phyloP scores from a whole-genome alignment of 805 yeast genomes.

The Candida succiphila region DNA sequence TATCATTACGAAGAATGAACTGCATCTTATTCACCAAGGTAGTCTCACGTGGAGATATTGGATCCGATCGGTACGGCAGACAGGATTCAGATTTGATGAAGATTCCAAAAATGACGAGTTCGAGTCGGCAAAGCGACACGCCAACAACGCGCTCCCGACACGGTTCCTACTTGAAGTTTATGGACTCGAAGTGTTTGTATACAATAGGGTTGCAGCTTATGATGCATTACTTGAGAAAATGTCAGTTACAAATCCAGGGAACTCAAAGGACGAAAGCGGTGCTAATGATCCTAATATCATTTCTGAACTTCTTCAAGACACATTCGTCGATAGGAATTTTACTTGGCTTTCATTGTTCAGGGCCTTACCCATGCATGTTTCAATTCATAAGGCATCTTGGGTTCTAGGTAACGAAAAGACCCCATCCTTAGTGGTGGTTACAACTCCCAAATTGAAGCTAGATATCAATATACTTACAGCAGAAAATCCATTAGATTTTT shows the following conservation, averaged over 20 bases:
- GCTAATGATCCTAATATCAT: background rate
- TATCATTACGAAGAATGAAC: slow-evolving; percentile 62
- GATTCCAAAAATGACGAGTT: slow-evolving; percentile 14
- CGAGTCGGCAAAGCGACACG: slow-evolving; percentile 12
- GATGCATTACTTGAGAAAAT: slow-evolving; percentile 27
- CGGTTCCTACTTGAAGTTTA: slow-evolving; percentile 49
- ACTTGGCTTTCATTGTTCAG: slow-evolving; percentile 12
- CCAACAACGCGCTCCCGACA: slow-evolving; percentile 43
- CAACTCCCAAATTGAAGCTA: slow-evolving; percentile 47
- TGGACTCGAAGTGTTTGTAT: slow-evolving; percentile 78
- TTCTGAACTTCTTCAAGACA: background rate
- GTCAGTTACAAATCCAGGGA: background rate
- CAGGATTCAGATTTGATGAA: slow-evolving; percentile 29
- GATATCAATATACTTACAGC: slow-evolving; percentile 43
- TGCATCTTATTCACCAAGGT: slow-evolving; percentile 61
- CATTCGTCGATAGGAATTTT: background rate
- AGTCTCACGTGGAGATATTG: slow-evolving; percentile 88
- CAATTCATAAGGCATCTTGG: slow-evolving; percentile 56
- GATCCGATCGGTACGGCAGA: too few relatives aligned
- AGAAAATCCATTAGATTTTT: slow-evolving; percentile 42
- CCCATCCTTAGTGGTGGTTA: slow-evolving; percentile 57
- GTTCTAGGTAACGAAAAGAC: slow-evolving; percentile 77
- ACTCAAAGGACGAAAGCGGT: background rate
- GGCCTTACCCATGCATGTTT: slow-evolving; percentile 53
- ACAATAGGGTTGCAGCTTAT: slow-evolving; percentile 73